A percentile compares a stretch with the other conserved stretches of the same genome.
These are phyloP conservation scores for Phytopythium litorale DNA, from an alignment of 352 stramenopile species.

Conservation along the genomic window DNA sequence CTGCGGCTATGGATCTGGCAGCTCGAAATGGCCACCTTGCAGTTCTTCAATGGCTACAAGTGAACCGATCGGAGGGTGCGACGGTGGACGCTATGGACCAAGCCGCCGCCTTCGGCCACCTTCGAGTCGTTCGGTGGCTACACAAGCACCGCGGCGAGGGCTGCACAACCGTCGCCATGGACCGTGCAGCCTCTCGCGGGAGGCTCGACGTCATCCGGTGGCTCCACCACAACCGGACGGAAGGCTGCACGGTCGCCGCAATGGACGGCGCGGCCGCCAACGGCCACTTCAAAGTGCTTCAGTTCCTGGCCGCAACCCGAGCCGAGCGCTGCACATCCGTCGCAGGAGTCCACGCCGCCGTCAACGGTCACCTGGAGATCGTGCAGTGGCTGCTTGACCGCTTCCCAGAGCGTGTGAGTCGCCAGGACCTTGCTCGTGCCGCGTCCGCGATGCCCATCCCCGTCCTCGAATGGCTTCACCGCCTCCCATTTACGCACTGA, in stretches of 20 bases:
- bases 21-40: conserved; percentile 10
- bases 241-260: conserved; percentile 3
- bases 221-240: conserved; percentile 8
- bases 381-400: conserved; percentile 10
- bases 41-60: conserved; percentile 7
- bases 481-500: neutral
- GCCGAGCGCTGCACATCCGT: conserved; percentile 1
- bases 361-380: conserved; percentile 11
- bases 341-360: neutral
- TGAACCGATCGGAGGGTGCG: conserved; percentile 1
- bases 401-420: neutral
- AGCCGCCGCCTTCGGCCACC: conserved; percentile 1
- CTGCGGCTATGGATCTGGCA: conserved; percentile 3
- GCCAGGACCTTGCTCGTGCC: neutral
- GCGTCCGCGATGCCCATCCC: neutral
- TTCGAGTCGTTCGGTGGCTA: conserved; percentile 1
- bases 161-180: conserved; percentile 5
- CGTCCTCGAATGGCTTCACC: conserved; percentile 2
- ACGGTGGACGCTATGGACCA: conserved; percentile 1
- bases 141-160: conserved; percentile 3
- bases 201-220: conserved; percentile 7
- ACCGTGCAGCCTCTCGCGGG: conserved; percentile 7
- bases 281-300: conserved; percentile 4
- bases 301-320: conserved; percentile 6
- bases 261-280: conserved; percentile 7